Conservation (phyloP, 495 filamentous ascomycete genomes). For the Amphirosellinia nigrospora region DNA sequence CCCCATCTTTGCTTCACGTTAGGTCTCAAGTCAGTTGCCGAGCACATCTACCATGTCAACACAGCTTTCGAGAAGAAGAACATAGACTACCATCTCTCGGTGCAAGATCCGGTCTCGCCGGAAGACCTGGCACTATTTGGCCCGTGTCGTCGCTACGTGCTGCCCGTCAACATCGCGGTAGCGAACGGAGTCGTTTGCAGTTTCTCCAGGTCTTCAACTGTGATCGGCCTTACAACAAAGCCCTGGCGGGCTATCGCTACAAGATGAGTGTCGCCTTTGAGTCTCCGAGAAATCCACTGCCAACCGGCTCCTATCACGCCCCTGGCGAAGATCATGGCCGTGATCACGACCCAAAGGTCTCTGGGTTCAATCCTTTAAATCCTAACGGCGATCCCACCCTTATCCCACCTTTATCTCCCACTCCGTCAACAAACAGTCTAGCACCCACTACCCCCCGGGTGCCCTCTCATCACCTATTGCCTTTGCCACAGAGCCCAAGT, state of each 20-base stretch:
- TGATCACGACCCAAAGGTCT: constrained; percentile 31
- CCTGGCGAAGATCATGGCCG: constrained; percentile 34
- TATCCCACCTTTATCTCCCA: constrained; percentile 29
- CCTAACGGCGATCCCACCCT: constrained; percentile 24
- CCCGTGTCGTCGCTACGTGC: constrained; percentile 32
- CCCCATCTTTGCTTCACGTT: not conserved
- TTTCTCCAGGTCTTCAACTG: constrained; percentile 34
- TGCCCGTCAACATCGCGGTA: constrained; percentile 29
- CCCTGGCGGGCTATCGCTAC: constrained; percentile 25
- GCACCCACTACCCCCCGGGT: constrained; percentile 26
- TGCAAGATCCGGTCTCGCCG: constrained; percentile 1
- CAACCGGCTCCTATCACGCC: constrained; percentile 43
- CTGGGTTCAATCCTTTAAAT: constrained; percentile 26
- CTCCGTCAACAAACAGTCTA: constrained; percentile 20
- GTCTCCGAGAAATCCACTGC: constrained; percentile 42
- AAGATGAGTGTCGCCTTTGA: constrained; percentile 54
- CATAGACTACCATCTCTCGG: constrained; percentile 21
- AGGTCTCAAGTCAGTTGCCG: constrained; percentile 24
- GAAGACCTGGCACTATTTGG: constrained; percentile 6
- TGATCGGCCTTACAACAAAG: constrained; percentile 29
- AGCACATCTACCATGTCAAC: constrained; percentile 28
- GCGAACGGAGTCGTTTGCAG: constrained; percentile 28
- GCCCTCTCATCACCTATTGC: constrained; percentile 13
- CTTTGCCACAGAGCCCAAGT: constrained; percentile 4
- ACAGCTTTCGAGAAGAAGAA: constrained; percentile 18